Evolutionary conservation across 176 grass and related monocot genomes (phyloP), one percentile per base, ranked within the genome.

Genomic region (Eleusine indica): DNA sequence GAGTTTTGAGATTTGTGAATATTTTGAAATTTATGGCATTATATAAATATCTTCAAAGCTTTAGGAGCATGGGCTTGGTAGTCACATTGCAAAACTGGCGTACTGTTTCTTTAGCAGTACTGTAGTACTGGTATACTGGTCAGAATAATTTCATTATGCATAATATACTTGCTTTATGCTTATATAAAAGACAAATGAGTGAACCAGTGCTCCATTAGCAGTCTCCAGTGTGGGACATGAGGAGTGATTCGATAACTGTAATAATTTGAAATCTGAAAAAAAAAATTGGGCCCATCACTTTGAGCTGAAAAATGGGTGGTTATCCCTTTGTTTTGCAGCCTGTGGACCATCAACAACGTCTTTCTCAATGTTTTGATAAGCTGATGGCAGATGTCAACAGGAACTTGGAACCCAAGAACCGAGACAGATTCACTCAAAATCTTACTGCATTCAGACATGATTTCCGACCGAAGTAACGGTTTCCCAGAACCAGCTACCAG

Each of bases 341-440:
- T 62, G 86, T 87, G 29, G 93, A 99, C 57, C 97, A 96, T 68
- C 87, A 96, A 73, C 93, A 96, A 80, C 93, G 84, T 83, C 87
- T 99, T 48, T 96, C 91, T 0, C 91, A 84, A 67, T 99, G 97
- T 82, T 99, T 99, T 3, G 93, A 99, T 71, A 99, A 96, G 78
- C 79, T 99, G 71, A 99, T 99, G 97, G 83, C 66, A 37, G 97
- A 99, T 77, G 97, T 99, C 53, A 91, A 88, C 29, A 92, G 91
- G 81, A 99, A 89, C 84, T 81, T 99, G 85, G 97, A 99, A 89
- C 91, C 93, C 32, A 99, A 96, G 88, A 99, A 96, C 71, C 89
- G 93, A 60, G 97, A 99, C 64, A 99, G 89, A 89, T 99, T 99
- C 81, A 96, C 93, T 83, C 91, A 99, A 87, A 99, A 99, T 76